Evolutionary conservation across 2,329 filamentous ascomycete species (phyloP).

Genomic region (Aureobasidium namibiae): DNA sequence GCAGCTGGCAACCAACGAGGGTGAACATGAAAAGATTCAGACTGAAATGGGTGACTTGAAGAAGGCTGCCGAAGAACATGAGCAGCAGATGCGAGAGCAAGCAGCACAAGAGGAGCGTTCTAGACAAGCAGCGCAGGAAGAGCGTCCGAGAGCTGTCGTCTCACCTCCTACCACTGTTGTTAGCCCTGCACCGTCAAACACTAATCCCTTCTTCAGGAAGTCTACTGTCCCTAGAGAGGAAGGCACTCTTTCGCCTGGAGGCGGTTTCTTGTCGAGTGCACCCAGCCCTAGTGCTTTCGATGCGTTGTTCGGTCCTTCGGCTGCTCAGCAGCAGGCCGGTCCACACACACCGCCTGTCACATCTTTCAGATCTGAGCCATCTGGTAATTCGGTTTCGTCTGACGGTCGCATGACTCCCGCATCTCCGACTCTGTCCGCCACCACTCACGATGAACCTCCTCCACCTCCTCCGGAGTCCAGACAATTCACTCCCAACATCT

Average conservation of each 20-base stretch:
- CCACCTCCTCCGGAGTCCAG: slow-evolving; percentile 63
- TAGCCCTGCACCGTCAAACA: slow-evolving; percentile 62
- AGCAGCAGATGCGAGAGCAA: slow-evolving; percentile 18
- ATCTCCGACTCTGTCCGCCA: slow-evolving; percentile 51
- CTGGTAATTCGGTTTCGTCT: slow-evolving; percentile 29
- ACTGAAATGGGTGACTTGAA: slow-evolving; percentile 63
- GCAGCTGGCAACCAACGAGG: slow-evolving; percentile 82
- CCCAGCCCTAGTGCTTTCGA: slow-evolving; percentile 30
- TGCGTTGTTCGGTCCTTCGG: slow-evolving; percentile 31
- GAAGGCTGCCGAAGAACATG: slow-evolving; percentile 43
- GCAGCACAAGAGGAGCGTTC: slow-evolving; percentile 26
- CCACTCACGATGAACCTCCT: slow-evolving; percentile 49
- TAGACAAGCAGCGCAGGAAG: slow-evolving; percentile 31
- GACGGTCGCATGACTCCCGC: slow-evolving; percentile 50
- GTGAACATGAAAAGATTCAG: slow-evolving; percentile 80
- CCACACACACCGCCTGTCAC: slow-evolving; percentile 43
- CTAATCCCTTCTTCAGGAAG: slow-evolving; percentile 89
- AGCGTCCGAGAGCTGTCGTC: slow-evolving; percentile 25
- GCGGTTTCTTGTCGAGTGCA: slow-evolving; percentile 16
- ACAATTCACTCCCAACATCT: slow-evolving; percentile 68
- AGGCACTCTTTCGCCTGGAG: slow-evolving; percentile 8
- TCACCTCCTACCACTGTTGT: slow-evolving; percentile 40
- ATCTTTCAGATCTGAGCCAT: slow-evolving; percentile 49
- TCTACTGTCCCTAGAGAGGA: slow-evolving; percentile 26
- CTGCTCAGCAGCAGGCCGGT: slow-evolving; percentile 29